phyloP scores from a whole-genome alignment of 176 grass and related monocot species.

The Oryza glumipatula region DNA sequence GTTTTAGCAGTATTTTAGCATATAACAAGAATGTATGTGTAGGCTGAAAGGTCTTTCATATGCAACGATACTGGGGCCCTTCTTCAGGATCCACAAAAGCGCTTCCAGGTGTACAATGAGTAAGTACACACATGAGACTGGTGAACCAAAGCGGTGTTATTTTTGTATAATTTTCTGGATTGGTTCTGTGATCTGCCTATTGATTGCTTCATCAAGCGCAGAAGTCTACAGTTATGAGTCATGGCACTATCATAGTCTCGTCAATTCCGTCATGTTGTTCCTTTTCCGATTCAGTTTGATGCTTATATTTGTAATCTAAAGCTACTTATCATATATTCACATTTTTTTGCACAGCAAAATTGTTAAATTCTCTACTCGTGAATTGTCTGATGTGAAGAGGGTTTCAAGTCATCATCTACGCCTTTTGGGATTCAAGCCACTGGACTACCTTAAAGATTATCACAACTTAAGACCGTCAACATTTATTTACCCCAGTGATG shows the following conservation, averaged over 20 bases:
- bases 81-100: constrained; percentile 59
- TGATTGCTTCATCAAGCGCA: constrained; percentile 22
- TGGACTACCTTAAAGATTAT: constrained; percentile 95
- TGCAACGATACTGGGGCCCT: constrained; percentile 89
- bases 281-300: constrained; percentile 22
- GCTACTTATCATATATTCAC: constrained; percentile 21
- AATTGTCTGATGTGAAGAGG: constrained; percentile 86
- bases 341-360: constrained; percentile 59
- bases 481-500: constrained; percentile 90
- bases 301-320: constrained; percentile 33
- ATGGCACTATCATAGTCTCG: neutral
- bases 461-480: constrained; percentile 91
- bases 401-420: constrained; percentile 79
- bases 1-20: constrained; percentile 10
- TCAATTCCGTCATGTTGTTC: neutral
- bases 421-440: constrained; percentile 91
- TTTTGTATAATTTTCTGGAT: constrained; percentile 30
- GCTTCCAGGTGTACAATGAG: constrained; percentile 90
- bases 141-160: neutral
- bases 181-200: constrained; percentile 15
- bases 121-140: constrained; percentile 41
- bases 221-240: neutral
- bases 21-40: constrained; percentile 40
- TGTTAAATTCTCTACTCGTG: constrained; percentile 74
- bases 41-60: constrained; percentile 88